These are phyloP conservation scores for Macadamia tetraphylla DNA, from an alignment of 164 flowering plant genomes.

Conservation along the genomic window DNA sequence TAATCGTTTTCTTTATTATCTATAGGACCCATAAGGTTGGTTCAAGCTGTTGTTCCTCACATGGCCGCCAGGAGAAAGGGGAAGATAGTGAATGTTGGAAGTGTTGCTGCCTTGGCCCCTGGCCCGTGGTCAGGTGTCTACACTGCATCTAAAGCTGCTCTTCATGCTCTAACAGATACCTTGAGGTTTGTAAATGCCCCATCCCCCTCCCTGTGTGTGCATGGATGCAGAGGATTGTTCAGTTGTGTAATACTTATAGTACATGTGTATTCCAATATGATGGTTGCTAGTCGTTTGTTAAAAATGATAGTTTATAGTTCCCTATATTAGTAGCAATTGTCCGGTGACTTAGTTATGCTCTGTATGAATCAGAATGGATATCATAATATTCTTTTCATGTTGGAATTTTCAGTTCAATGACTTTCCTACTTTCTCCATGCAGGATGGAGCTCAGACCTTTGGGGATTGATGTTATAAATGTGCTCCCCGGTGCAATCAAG, in stretches of 20 bases:
- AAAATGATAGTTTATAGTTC: neutral
- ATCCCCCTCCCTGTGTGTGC: too few species aligned
- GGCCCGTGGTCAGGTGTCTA: conserved; percentile 90
- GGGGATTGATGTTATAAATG: conserved; percentile 68
- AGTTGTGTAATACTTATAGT: too few species aligned
- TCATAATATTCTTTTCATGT: neutral
- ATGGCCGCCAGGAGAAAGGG: conserved; percentile 79
- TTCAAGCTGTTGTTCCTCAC: conserved; percentile 90
- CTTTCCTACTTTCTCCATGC: conserved; percentile 9
- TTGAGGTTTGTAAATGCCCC: conserved; percentile 46
- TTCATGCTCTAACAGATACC: conserved; percentile 72
- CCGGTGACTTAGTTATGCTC: neutral
- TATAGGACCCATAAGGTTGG: conserved; percentile 68
- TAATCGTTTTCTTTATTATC: neutral
- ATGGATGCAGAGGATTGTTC: too few species aligned
- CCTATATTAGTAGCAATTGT: neutral
- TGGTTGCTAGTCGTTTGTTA: too few species aligned
- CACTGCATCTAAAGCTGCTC: conserved; percentile 79
- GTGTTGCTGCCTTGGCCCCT: conserved; percentile 68
- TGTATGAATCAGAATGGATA: neutral
- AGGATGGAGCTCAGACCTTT: conserved; percentile 72
- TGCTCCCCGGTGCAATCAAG: conserved; percentile 77
- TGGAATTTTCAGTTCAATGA: neutral
- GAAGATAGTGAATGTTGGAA: conserved; percentile 82
- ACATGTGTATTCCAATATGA: too few species aligned